A percentile compares a stretch with the other conserved stretches of the same genome.
phyloP scores from a whole-genome alignment of 2,329 filamentous ascomycete genomes.

The Aspergillus tubingensis region DNA sequence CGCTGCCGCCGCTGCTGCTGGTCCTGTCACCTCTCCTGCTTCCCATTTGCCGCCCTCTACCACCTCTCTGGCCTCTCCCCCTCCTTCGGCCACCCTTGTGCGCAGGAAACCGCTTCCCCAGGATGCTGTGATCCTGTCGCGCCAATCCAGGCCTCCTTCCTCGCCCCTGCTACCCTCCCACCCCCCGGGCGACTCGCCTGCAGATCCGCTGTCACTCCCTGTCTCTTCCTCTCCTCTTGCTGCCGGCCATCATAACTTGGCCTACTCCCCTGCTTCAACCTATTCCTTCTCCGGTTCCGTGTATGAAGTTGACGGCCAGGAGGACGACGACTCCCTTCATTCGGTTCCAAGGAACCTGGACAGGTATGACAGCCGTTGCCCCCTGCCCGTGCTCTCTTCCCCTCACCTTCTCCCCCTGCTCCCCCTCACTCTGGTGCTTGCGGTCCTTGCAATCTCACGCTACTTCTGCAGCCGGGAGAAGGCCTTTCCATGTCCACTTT shows the following conservation, averaged over 20 bases:
- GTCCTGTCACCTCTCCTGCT: conserved; percentile 15
- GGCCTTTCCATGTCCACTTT: conserved; percentile 26
- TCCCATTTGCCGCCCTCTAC: conserved; percentile 12
- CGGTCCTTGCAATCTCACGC: conserved; percentile 9
- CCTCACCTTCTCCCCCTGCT: conserved; percentile 8
- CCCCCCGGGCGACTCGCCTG: conserved; percentile 24
- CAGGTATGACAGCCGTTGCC: conserved; percentile 35
- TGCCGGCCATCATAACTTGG: conserved; percentile 6
- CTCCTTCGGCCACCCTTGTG: conserved; percentile 47
- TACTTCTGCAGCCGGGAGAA: conserved; percentile 8
- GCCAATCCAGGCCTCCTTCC: conserved; percentile 24
- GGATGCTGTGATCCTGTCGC: conserved; percentile 40
- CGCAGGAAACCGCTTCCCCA: conserved; percentile 58
- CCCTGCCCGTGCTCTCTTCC: conserved; percentile 10
- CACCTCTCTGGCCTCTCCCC: conserved; percentile 24
- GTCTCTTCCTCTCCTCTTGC: conserved; percentile 10
- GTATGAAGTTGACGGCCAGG: conserved; percentile 14
- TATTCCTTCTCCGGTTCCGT: conserved; percentile 21
- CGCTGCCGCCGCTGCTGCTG: too few relatives aligned
- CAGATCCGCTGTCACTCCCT: conserved; percentile 15
- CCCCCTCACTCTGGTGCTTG: conserved; percentile 5
- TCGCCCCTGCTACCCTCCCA: conserved; percentile 26
- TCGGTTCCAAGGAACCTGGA: conserved; percentile 42
- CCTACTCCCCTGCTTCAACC: conserved; percentile 25
- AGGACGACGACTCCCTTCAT: conserved; percentile 26